Evolutionary conservation across 768 basidiomycete genomes (phyloP).

Genomic region (Rubroboletus pulcherrimus): DNA sequence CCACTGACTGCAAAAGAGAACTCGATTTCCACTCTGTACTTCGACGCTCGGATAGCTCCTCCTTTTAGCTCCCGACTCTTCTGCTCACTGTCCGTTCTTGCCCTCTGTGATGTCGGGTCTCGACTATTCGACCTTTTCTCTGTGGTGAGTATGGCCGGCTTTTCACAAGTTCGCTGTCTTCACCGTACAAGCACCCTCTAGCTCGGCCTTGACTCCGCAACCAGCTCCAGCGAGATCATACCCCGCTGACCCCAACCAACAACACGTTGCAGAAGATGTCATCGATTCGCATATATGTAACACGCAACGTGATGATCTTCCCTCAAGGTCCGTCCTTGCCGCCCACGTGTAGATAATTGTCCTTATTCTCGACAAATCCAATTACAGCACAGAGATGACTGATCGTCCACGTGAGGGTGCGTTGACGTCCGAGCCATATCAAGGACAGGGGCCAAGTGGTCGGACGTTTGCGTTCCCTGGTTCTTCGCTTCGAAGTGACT

Average conservation of each 20-base stretch:
- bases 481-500: constrained; percentile 8
- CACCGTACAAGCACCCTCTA: constrained; percentile 6
- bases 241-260: constrained; percentile 26
- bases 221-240: constrained; percentile 21
- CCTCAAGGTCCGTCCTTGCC: constrained; percentile 31
- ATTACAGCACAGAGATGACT: constrained; percentile 18
- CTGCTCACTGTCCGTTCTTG: neutral
- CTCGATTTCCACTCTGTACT: constrained; percentile 13
- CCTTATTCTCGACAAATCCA: constrained; percentile 13
- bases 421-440: constrained; percentile 18
- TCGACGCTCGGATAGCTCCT: constrained; percentile 4
- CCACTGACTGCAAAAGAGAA: constrained; percentile 18
- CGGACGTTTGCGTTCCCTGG: constrained; percentile 8
- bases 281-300: constrained; percentile 25
- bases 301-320: constrained; percentile 32
- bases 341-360: constrained; percentile 21
- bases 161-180: neutral
- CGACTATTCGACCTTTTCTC: constrained; percentile 28
- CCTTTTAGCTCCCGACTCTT: constrained; percentile 7
- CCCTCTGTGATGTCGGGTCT: constrained; percentile 19
- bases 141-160: constrained; percentile 14
- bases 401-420: constrained; percentile 24
- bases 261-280: constrained; percentile 30
- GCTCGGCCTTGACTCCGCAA: constrained; percentile 28
- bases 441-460: constrained; percentile 15